These are phyloP conservation scores for Zoysia japonica DNA, from an alignment of 176 grass and related monocot genomes.

Conservation along the genomic window DNA sequence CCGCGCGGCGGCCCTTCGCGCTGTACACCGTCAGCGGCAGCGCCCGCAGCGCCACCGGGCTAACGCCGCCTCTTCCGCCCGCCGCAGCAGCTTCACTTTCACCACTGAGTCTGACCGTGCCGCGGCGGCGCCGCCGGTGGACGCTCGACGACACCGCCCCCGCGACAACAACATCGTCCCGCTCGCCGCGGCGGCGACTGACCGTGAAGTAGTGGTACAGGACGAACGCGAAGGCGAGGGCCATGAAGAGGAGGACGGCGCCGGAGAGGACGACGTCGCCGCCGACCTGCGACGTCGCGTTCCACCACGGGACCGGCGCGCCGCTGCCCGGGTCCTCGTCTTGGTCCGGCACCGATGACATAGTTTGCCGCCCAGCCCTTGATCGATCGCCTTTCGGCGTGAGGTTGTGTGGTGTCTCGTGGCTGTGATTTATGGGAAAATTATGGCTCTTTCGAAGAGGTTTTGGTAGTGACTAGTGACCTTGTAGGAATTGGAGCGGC, in stretches of 20 bases:
- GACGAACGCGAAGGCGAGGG: slow-evolving; percentile 36
- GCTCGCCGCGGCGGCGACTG: not conserved
- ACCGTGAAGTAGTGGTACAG: slow-evolving; percentile 34
- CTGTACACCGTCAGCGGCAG: slow-evolving; percentile 41
- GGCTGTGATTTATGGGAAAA: slow-evolving; percentile 14
- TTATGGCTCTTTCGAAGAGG: slow-evolving; percentile 28
- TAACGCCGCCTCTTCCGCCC: not conserved
- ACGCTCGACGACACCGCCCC: not conserved
- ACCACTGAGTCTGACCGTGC: not conserved
- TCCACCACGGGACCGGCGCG: slow-evolving; percentile 8
- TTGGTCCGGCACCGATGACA: slow-evolving; percentile 30
- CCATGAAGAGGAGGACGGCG: slow-evolving; percentile 37
- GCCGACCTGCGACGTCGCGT: slow-evolving; percentile 29
- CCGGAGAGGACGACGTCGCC: slow-evolving; percentile 38
- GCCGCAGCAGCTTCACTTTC: not conserved
- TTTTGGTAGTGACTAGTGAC: slow-evolving; percentile 13
- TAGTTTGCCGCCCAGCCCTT: not conserved
- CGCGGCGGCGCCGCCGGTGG: not conserved
- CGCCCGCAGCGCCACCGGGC: slow-evolving; percentile 30
- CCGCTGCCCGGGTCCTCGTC: slow-evolving; percentile 2
- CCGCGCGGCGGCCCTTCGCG: slow-evolving; percentile 40
- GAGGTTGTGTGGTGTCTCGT: not conserved
- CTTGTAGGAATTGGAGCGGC: not conserved
- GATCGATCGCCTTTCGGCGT: not conserved
- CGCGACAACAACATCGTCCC: not conserved